phyloP scores from a whole-genome alignment of 2,329 filamentous ascomycete species.

The Coniochaeta sp. region DNA sequence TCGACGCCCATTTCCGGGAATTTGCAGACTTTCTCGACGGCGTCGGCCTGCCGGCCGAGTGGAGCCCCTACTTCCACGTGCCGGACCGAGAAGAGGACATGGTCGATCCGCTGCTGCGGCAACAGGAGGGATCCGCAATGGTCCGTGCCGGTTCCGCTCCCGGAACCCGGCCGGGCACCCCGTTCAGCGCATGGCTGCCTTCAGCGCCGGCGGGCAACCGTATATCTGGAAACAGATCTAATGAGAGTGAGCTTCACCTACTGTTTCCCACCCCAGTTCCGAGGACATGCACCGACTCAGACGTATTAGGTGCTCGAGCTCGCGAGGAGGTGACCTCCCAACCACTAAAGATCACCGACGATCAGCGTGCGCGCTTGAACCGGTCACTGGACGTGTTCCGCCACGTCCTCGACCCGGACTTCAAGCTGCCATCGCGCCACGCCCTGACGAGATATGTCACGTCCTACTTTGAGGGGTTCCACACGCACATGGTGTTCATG shows the following conservation, averaged over 20 bases:
- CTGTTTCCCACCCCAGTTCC: neutral
- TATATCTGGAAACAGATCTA: slow-evolving; percentile 11
- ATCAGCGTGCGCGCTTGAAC: slow-evolving; percentile 20
- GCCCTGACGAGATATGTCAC: slow-evolving; percentile 26
- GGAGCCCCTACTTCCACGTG: slow-evolving; percentile 27
- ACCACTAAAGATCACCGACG: slow-evolving; percentile 20
- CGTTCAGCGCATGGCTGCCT: slow-evolving; percentile 29
- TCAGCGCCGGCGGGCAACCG: slow-evolving; percentile 23
- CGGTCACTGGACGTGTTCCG: slow-evolving; percentile 18
- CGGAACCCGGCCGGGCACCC: slow-evolving; percentile 20
- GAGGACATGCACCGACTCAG: neutral
- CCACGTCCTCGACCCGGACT: slow-evolving; percentile 16
- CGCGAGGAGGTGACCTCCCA: slow-evolving; percentile 4
- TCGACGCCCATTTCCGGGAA: slow-evolving; percentile 23
- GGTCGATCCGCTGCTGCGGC: slow-evolving; percentile 13
- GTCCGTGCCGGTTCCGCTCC: neutral
- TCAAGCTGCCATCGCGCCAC: slow-evolving; percentile 25
- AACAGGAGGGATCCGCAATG: slow-evolving; percentile 4
- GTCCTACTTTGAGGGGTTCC: slow-evolving; percentile 28
- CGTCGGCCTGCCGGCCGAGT: slow-evolving; percentile 27
- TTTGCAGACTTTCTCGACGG: slow-evolving; percentile 30
- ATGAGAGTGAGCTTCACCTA: neutral
- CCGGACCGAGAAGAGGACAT: slow-evolving; percentile 14
- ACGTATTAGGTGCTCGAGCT: neutral
- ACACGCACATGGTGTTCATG: slow-evolving; percentile 29